Evolutionary conservation across 2,329 filamentous ascomycete genomes (phyloP).

Genomic region (Aspergillus hortae): DNA sequence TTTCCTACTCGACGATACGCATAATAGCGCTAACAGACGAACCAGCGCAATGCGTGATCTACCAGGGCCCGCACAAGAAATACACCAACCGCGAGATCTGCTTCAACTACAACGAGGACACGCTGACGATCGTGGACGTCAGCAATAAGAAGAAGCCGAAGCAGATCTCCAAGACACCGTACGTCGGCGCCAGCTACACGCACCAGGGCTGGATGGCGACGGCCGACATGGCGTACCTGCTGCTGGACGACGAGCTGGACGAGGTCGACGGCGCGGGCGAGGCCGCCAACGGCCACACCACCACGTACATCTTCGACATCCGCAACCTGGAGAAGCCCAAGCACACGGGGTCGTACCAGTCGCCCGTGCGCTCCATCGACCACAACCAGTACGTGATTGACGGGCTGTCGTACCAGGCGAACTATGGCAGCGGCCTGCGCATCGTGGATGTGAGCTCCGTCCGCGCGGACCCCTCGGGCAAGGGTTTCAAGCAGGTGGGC

Average conservation of each 20-base stretch:
- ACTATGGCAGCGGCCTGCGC: constrained; percentile 18
- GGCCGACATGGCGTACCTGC: constrained; percentile 14
- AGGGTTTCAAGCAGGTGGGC: constrained; percentile 13
- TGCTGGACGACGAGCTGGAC: constrained; percentile 17
- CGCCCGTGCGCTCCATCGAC: constrained; percentile 16
- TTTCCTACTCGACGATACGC: neutral
- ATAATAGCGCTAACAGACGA: neutral
- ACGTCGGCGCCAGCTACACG: constrained; percentile 15
- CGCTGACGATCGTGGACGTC: constrained; percentile 17
- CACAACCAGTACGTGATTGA: constrained; percentile 20
- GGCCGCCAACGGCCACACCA: constrained; percentile 18
- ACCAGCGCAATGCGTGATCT: constrained; percentile 18
- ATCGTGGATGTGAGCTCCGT: constrained; percentile 16
- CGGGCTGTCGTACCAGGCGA: constrained; percentile 14
- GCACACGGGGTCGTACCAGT: constrained; percentile 17
- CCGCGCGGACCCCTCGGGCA: constrained; percentile 11
- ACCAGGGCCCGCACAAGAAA: constrained; percentile 11
- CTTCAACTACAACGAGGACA: constrained; percentile 21
- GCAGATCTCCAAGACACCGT: constrained; percentile 18
- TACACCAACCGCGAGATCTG: constrained; percentile 16
- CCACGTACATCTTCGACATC: constrained; percentile 19
- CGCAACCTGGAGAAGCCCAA: constrained; percentile 10
- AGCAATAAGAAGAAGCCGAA: constrained; percentile 10
- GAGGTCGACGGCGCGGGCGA: constrained; percentile 12
- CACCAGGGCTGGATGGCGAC: constrained; percentile 17